Evolutionary conservation across 169 alveolate genomes (phyloP), one percentile per base, ranked within the genome.

Genomic region (Cryptosporidium felis): DNA sequence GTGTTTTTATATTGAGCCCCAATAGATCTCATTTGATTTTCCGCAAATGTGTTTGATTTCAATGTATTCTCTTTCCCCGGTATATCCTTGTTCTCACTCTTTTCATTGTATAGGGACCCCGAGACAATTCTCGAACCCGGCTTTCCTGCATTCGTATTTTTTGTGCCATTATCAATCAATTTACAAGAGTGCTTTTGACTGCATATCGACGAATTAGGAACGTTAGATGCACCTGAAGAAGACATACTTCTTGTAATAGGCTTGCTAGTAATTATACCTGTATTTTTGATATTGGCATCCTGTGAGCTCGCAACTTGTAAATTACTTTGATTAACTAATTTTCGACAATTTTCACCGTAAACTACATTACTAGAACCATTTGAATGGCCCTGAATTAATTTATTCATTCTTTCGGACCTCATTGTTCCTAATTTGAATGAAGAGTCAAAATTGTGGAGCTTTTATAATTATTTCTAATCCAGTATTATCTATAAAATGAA

Each of bases 221-320:
- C 21, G 40, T 34, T 60, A 3, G 40, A 18, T 36, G 45, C 49
- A n/a, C 81, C 81, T 28, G 61, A n/a, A 30, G 81, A 46, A 1
- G 85, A 74, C 85, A 74, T 74, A 34, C 85, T 74, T 36, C 85
- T 74, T 0, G 85, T 74, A 12, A 74, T 74, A 12, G 85, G 85
- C 38, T 74, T 74, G 56, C 41, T 74, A 2, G 32, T 65, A n/a
- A 36, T 18, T 26, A 74, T 49, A 74, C 85, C 85, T 74, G 85
- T 28, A 49, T 74, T 74, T 53, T 74, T 74, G 16, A 53, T 74
- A 14, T 61, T 61, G 16, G 28, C 14, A 45, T 65, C 81, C 18
- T 65, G 59, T 10, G 59, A 10, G 23, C 38, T 44, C 40, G 49
- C 23, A 41, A 16, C 80, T 51, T 74, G 66, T 26, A 47, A 16